phyloP scores from a whole-genome alignment of 345 rosid species.

The Melaleuca alternifolia region DNA sequence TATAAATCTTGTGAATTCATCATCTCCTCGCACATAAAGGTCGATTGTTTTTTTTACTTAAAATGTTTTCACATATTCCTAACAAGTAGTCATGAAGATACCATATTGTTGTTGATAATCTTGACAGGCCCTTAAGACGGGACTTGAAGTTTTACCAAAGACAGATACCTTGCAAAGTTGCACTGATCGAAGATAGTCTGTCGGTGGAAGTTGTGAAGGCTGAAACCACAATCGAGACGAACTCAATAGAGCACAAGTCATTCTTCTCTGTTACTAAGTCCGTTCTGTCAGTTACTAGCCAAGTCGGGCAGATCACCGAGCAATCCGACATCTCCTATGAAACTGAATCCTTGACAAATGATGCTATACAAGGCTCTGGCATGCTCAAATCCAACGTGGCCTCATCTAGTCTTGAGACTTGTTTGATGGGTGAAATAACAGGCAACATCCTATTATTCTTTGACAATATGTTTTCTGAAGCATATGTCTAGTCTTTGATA shows the following conservation, averaged over 20 bases:
- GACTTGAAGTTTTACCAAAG: constrained; percentile 29
- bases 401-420: constrained; percentile 6
- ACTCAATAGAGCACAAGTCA: constrained; percentile 7
- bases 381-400: not conserved
- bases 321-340: constrained; percentile 2
- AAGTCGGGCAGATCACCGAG: constrained; percentile 1
- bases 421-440: not conserved
- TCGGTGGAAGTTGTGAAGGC: constrained; percentile 18
- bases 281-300: constrained; percentile 11
- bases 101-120: not conserved
- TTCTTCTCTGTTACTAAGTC: constrained; percentile 27
- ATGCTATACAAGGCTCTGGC: constrained; percentile 1
- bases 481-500: not conserved
- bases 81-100: not conserved
- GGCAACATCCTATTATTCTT: not conserved
- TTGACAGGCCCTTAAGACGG: constrained; percentile 38
- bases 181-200: constrained; percentile 29
- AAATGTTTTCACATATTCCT: not conserved
- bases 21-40: not conserved
- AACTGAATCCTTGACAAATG: not conserved
- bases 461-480: not conserved
- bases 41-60: not conserved
- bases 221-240: constrained; percentile 5
- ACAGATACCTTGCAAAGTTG: constrained; percentile 44
- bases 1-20: not conserved